Evolutionary conservation across 2,329 filamentous ascomycete species (phyloP), one percentile per base, ranked within the genome.

Genomic region (Exophiala lecanii-corni): DNA sequence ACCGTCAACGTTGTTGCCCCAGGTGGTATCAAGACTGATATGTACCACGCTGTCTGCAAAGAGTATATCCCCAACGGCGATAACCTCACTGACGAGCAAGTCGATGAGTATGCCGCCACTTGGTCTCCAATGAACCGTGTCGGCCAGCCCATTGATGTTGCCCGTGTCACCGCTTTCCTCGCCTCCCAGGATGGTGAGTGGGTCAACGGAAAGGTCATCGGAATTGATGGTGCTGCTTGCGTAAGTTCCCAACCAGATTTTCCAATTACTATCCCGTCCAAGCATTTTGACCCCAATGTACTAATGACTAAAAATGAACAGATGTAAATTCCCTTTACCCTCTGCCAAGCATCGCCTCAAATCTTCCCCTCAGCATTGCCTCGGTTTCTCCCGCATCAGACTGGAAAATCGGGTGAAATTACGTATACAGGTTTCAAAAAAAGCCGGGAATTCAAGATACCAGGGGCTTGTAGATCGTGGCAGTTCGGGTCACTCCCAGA

Each of bases 1-100:
- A 82, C 79, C 0, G 79, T 83, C 61, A 84, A 84, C 57, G 78
- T 76, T 33, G 72, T 84, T 21, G 81, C 81, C 0, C 81, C 81
- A 0, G 81, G 80, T 43, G 80, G 79, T 10, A 81, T 81, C 63
- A 81, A 81, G 68, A 80, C 75, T 10, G 79, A 82, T 55, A 82
- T 83, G 79, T 82, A 79, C 65, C 74, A 82, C 64, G 54, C 52
- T 25, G 55, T 57, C 32, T 57, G 54, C 53, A 43, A 61, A 42
- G 58, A 68, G 40, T 69, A 69, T 57, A 66, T 69, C 23, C 66
- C 66, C 32, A 59, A 59, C 42, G 66, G 64, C 21, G 57, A 53
- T 10, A 58, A 61, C 45, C 57, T 50, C 40, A 39, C n/a, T 35
- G 48, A 53, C 33, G 49, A 57, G 13, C 49, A 52, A 38, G 47